Conservation (phyloP, 2,329 filamentous ascomycete genomes). For the Dactylellina sp. region DNA sequence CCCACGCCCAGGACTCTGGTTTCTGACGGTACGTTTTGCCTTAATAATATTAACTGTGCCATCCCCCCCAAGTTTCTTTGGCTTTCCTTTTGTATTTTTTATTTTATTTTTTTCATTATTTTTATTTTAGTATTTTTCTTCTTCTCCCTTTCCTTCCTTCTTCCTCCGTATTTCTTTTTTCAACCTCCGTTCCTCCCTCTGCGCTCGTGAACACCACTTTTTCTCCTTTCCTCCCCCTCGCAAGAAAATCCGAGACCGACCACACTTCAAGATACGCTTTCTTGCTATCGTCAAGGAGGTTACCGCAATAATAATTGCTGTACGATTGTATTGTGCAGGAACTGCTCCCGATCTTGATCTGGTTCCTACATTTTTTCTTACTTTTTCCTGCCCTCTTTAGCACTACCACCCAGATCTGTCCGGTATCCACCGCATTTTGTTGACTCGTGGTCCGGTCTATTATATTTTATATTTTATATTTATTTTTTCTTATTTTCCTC, state of each 20-base stretch:
- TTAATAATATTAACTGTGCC: slow-evolving; percentile 51
- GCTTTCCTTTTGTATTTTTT: slow-evolving; percentile 53
- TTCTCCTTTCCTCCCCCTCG: slow-evolving; percentile 55
- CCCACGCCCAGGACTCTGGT: slow-evolving; percentile 53
- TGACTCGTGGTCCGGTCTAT: slow-evolving; percentile 53
- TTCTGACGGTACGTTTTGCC: slow-evolving; percentile 55
- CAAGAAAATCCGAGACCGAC: slow-evolving; percentile 56
- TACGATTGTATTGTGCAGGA: slow-evolving; percentile 51
- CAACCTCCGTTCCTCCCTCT: slow-evolving; percentile 39
- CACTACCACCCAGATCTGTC: slow-evolving; percentile 56
- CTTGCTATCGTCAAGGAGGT: slow-evolving; percentile 27
- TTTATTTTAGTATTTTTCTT: slow-evolving; percentile 58
- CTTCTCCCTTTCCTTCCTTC: slow-evolving; percentile 21
- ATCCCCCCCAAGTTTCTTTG: slow-evolving; percentile 42
- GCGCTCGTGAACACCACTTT: slow-evolving; percentile 54
- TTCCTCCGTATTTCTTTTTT: slow-evolving; percentile 45
- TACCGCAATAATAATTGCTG: slow-evolving; percentile 24
- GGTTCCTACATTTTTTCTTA: slow-evolving; percentile 38
- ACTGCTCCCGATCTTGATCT: slow-evolving; percentile 54
- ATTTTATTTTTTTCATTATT: slow-evolving; percentile 46
- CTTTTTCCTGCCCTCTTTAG: slow-evolving; percentile 55
- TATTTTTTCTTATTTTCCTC: slow-evolving; percentile 55
- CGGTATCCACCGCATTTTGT: slow-evolving; percentile 52
- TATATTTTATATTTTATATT: slow-evolving; percentile 53
- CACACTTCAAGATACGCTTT: slow-evolving; percentile 46